Conservation (phyloP, 352 stramenopile genomes). For the Phytophthora palmivora region DNA sequence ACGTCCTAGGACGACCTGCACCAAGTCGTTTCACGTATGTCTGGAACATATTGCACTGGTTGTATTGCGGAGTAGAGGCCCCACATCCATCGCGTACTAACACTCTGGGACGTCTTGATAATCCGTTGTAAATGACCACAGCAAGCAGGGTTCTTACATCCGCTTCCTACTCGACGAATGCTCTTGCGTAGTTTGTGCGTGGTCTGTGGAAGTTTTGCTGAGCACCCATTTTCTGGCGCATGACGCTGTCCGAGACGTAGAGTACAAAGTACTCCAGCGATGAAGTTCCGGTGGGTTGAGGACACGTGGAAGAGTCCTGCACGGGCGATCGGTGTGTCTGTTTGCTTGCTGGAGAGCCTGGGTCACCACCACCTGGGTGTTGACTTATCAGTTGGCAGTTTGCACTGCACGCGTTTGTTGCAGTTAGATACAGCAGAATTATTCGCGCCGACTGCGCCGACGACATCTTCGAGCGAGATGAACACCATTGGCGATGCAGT, state of each 20-base stretch:
- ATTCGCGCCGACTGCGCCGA: constrained; percentile 31
- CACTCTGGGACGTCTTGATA: constrained; percentile 33
- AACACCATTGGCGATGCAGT: constrained; percentile 65
- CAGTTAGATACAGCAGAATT: constrained; percentile 12
- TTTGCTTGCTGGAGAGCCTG: constrained; percentile 64
- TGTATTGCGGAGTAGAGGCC: constrained; percentile 44
- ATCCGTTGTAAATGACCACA: constrained; percentile 68
- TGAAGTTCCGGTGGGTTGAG: constrained; percentile 21
- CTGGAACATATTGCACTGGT: constrained; percentile 60
- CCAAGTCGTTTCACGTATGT: constrained; percentile 71
- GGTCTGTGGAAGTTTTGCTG: constrained; percentile 56
- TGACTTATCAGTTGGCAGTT: constrained; percentile 25
- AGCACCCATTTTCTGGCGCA: constrained; percentile 79
- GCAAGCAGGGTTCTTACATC: constrained; percentile 56
- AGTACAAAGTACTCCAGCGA: constrained; percentile 56
- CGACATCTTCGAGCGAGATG: constrained; percentile 77
- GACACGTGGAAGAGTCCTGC: constrained; percentile 28
- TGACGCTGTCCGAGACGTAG: constrained; percentile 77
- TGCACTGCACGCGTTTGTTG: constrained; percentile 14
- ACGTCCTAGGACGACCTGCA: constrained; percentile 43
- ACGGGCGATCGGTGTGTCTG: constrained; percentile 20
- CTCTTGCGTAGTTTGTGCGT: constrained; percentile 51
- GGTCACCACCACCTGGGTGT: constrained; percentile 70
- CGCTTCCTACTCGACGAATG: constrained; percentile 38
- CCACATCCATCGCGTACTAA: constrained; percentile 26